Evolutionary conservation across 2,329 filamentous ascomycete genomes (phyloP).

Genomic region (Hirsutella minnesotensis): DNA sequence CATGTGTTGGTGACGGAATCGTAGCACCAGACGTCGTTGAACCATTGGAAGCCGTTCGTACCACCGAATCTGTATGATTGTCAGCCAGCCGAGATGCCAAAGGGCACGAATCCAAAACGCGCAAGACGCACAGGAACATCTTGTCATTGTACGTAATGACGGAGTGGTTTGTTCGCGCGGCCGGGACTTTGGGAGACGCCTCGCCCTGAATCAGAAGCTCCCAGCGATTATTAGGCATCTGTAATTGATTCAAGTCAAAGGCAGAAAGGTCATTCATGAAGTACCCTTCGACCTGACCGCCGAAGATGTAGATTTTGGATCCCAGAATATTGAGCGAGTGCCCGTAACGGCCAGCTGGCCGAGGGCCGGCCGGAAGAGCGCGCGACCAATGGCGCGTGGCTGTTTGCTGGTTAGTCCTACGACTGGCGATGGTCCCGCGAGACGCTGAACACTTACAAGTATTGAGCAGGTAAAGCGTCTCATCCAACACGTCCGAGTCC

Average conservation of each 20-base stretch:
- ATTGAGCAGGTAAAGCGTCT: slow-evolving; percentile 92
- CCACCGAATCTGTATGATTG: slow-evolving; percentile 66
- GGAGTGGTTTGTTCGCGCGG: slow-evolving; percentile 88
- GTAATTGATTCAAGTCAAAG: slow-evolving; percentile 90
- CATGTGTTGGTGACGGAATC: slow-evolving; percentile 74
- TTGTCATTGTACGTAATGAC: slow-evolving; percentile 87
- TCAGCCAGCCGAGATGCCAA: background rate
- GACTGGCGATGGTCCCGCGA: background rate
- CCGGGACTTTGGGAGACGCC: slow-evolving; percentile 50
- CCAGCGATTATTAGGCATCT: slow-evolving; percentile 86
- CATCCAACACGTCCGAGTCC: slow-evolving; percentile 80
- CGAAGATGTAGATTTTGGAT: slow-evolving; percentile 95
- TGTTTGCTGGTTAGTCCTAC: slow-evolving; percentile 25
- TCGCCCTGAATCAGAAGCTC: slow-evolving; percentile 69
- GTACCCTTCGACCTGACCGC: slow-evolving; percentile 90
- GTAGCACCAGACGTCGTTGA: slow-evolving; percentile 98
- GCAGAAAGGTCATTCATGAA: slow-evolving; percentile 97
- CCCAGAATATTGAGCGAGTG: slow-evolving; percentile 94
- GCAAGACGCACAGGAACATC: slow-evolving; percentile 66
- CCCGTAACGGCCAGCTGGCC: slow-evolving; percentile 85
- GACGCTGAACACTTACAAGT: slow-evolving; percentile 62
- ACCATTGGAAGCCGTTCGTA: slow-evolving; percentile 93
- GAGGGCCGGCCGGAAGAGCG: slow-evolving; percentile 73
- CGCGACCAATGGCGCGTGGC: slow-evolving; percentile 97
- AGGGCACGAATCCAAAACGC: background rate